phyloP scores from a whole-genome alignment of 352 stramenopile species.

The Thraustochytrium striatum region DNA sequence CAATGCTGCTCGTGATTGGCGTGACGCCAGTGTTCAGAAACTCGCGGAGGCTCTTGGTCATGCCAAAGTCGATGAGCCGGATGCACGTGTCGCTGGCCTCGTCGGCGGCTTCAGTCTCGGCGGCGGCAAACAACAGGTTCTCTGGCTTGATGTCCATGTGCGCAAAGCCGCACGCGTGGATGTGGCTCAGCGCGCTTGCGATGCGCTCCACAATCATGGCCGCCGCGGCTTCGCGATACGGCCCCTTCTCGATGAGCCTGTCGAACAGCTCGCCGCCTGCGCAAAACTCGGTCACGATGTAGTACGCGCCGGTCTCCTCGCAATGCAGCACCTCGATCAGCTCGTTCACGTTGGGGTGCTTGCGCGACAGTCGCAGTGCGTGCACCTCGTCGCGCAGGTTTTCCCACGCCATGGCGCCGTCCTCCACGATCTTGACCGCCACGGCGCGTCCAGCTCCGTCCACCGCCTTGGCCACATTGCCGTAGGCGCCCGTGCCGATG shows the following conservation, averaged over 20 bases:
- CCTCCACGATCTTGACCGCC: constrained; percentile 26
- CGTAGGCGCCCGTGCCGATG: constrained; percentile 37
- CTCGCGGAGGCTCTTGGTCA: constrained; percentile 1
- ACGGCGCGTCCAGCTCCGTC: constrained; percentile 1
- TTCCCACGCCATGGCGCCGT: constrained; percentile 4
- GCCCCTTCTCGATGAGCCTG: constrained; percentile 33
- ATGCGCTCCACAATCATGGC: constrained; percentile 33
- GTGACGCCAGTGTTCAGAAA: background rate
- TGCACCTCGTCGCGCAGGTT: constrained; percentile 32
- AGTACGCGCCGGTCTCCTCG: constrained; percentile 39
- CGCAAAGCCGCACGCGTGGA: constrained; percentile 45
- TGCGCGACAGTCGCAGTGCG: background rate
- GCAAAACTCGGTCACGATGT: constrained; percentile 47
- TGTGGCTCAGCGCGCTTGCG: constrained; percentile 20
- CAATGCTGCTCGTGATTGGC: constrained; percentile 24
- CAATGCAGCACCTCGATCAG: constrained; percentile 47
- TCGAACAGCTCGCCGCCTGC: constrained; percentile 47
- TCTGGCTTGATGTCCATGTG: constrained; percentile 49
- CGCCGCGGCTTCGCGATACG: constrained; percentile 61
- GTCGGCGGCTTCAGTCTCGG: background rate
- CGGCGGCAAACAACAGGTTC: constrained; percentile 46
- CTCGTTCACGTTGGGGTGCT: constrained; percentile 35
- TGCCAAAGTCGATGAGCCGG: constrained; percentile 44
- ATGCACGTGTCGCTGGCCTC: background rate
- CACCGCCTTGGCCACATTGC: constrained; percentile 31